Evolutionary conservation across 2,329 filamentous ascomycete species (phyloP).

Genomic region (Phyllosticta citrichinensis): DNA sequence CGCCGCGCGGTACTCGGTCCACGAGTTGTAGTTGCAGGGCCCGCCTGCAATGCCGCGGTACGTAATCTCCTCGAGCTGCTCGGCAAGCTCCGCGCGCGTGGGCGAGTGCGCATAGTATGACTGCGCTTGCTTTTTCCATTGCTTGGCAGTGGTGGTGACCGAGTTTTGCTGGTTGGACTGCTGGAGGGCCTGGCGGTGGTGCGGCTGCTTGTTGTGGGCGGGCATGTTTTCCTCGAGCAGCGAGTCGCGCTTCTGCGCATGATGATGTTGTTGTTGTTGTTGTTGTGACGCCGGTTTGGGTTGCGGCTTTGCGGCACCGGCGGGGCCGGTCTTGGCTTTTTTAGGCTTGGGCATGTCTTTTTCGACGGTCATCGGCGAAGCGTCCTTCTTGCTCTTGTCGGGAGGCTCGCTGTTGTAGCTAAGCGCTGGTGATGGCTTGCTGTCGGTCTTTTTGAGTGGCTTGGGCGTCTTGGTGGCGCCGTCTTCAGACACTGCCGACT

Average conservation of each 20-base stretch:
- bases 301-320: slow-evolving; percentile 1
- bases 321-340: neutral
- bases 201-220: neutral
- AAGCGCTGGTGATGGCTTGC: neutral
- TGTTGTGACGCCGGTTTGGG: neutral
- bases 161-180: neutral
- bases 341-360: slow-evolving; percentile 5
- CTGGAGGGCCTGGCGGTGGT: neutral
- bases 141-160: neutral
- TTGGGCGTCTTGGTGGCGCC: slow-evolving; percentile 1
- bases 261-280: neutral
- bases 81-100: slow-evolving; percentile 6
- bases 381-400: neutral
- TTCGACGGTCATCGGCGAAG: neutral
- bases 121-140: neutral
- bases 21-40: neutral
- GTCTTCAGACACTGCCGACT: slow-evolving; percentile 5
- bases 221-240: slow-evolving; percentile 1
- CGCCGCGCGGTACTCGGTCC: slow-evolving; percentile 6
- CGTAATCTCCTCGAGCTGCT: slow-evolving; percentile 9
- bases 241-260: slow-evolving; percentile 4
- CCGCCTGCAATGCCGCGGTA: slow-evolving; percentile 6
- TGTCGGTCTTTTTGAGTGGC: neutral
- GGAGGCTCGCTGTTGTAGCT: neutral
- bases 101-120: neutral